Evolutionary conservation across 805 yeast species (phyloP), one percentile per base, ranked within the genome.

Genomic region (Jamesozyma gamospora): DNA sequence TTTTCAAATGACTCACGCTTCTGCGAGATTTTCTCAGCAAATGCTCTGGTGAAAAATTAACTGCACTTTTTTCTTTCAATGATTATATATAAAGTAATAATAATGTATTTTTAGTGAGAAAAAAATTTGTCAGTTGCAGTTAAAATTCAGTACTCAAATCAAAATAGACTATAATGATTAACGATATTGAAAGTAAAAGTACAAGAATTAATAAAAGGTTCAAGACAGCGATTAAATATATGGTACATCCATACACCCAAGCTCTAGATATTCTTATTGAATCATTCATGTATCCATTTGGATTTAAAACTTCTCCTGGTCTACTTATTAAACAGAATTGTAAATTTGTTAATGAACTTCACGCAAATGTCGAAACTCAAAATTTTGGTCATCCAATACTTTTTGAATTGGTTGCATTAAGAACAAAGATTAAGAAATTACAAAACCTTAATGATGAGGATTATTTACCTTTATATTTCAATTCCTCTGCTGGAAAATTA

Each of bases 231-330:
- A 26, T 19, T 11, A 15, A 29, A n/a, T 28, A 36, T 4, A 4
- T 33, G 17, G 1, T 32, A 2, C 15, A 3, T 7, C 40, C 43
- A 10, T 28, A 28, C 16, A 43, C 37, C 21, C 39, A 35, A 16
- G 28, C 53, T 30, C 45, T 46, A 9, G 58, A 56, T 28, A 38
- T 39, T 3, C 28, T 56, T 17, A 40, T 55, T 8, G 62, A 57
- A 34, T 33, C 41, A 11, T 44, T 55, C 28, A 55, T 57, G 58
- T 55, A 54, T 35, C 59, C 60, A n/a, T 30, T 44, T 19, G 47
- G 45, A 4, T 28, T 40, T 24, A 26, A 16, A 2, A 27, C 21
- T 29, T 35, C 45, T 3, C 41, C 48, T 3, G 43, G 37, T 13
- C n/a, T 12, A n/a, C 30, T 44, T 7, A 24, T 44, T 4, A 33